Evolutionary conservation across 306 rosid genomes (phyloP), one percentile per base, ranked within the genome.

Genomic region (Cucurbita maxima): DNA sequence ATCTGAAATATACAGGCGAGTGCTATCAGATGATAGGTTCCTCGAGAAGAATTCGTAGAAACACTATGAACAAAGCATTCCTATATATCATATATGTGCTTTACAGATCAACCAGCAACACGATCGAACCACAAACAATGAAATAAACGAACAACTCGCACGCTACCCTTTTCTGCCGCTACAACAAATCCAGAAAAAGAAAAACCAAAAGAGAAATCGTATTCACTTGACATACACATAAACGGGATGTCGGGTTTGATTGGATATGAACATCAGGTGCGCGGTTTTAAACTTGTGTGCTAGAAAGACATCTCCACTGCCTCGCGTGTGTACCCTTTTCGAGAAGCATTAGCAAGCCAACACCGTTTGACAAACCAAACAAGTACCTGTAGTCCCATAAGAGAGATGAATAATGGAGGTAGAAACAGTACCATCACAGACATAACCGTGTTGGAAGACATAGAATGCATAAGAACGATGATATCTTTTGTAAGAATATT

Each of bases 251-350:
- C 60, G 58, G 80, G 76, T 55, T 62, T 61, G 70, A 73, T 45
- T 40, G 25, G 72, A 74, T 73, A 69, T 41, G 55, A 69, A 79
- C 78, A 76, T 75, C 64, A 41, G 79, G 76, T 76, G 75, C 63
- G 70, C 54, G 60, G 57, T 36, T 18, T 71, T 66, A 83, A 76
- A 95, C 68, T 86, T 94, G 96, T 22, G 95, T 79, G 55, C 88
- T 91, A 36, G 92, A 79, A 66, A 95, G 79, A 79, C 96, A 91
- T 82, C 96, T 87, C 91, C 89, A 82, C 13, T 86, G 92, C 88
- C 82, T 86, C 50, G 47, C 51, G 7, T 62, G 91, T 20, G 85
- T 84, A 47, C 84, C 87, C 38, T 85, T 89, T 73, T 87, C 96
- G 3, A 95, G 83, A 22, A 95, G 92, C 87, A 88, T 84, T 80